Base-by-base conservation (phyloP, 371 early-diverging fungal species). In the Apophysomyces ossiformis region DNA sequence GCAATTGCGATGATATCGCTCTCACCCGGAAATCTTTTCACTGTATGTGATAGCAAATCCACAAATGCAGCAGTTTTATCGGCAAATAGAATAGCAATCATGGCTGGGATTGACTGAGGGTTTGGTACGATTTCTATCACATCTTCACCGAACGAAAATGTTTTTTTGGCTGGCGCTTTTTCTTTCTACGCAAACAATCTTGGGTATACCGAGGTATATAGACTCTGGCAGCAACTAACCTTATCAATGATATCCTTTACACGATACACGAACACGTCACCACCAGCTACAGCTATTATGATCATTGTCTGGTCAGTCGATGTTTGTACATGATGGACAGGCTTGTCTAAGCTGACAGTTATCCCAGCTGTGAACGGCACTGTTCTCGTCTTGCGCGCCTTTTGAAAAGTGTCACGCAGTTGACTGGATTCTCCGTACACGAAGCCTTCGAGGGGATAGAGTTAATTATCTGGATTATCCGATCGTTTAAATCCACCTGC, bases 291-390 rank as follows among this genome's bases (percentile, higher is more conserved):
- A 21, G 64, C 71, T 39, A 69, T 61, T 15, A 73, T 50, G 36
- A 76, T 43, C n/a, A 67, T 63, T 15, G 50, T 37, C 44, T 73
- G 69, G 35, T 67, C 66, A 12, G 64, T 63, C 32, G 77, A 63
- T 12, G 71, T 65, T 6, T 65, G 60, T 26, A 76, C 11, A 59
- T 73, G 73, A 15, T 60, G 69, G 18, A 76, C 63, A n/a, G 68
- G 58, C 15, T 47, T 32, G 60, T 57, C 54, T 57, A 47, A 56
- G 32, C 15, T 37, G 57, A 37, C 13, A 18, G 64, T 36, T 45
- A 26, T 65, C 59, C 39, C 68, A 36, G 39, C 15, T 5, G 58
- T 38, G 5, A 78, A 57, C 7, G 57, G 12, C 0, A 60, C 57
- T 4, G 61, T 65, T 3, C 56, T 46, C 13, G 69, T 67, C 58